Evolutionary conservation across 371 early-diverging fungal genomes (phyloP).

Genomic region (Umbelopsis sp.): DNA sequence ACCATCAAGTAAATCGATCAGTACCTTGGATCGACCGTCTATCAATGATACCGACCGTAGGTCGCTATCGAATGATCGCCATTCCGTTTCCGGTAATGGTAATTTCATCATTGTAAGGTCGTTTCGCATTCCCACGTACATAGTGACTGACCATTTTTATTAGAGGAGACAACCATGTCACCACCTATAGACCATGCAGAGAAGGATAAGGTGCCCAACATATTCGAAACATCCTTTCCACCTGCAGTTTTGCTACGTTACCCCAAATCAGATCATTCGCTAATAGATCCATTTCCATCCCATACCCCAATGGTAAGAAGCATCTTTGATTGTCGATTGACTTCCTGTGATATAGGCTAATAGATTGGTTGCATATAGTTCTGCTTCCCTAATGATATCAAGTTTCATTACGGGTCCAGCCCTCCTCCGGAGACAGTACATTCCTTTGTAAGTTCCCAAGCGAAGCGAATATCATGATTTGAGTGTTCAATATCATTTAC

Average conservation of each 20-base stretch:
- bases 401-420: slow-evolving; percentile 52
- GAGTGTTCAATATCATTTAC: not conserved
- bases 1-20: not conserved
- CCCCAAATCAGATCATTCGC: slow-evolving; percentile 38
- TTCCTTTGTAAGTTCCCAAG: slow-evolving; percentile 59
- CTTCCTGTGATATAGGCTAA: not conserved
- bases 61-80: not conserved
- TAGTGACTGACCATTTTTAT: not conserved
- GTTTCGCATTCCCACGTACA: too few species aligned
- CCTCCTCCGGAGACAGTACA: slow-evolving; percentile 70
- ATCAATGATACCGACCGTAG: not conserved
- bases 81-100: not conserved
- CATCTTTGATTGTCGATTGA: not conserved
- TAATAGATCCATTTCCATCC: slow-evolving; percentile 57
- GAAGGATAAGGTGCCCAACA: slow-evolving; percentile 28
- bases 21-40: not conserved
- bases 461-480: not conserved
- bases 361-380: slow-evolving; percentile 57
- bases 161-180: not conserved
- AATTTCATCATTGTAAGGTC: not conserved
- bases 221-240: slow-evolving; percentile 45
- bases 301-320: slow-evolving; percentile 67
- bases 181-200: not conserved
- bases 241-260: slow-evolving; percentile 46
- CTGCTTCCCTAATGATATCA: slow-evolving; percentile 77